Percentiles rank a stretch among this genome's conserved stretches.
Conservation (phyloP, 176 grass and related monocot genomes). For the Aegilops sharonensis region DNA sequence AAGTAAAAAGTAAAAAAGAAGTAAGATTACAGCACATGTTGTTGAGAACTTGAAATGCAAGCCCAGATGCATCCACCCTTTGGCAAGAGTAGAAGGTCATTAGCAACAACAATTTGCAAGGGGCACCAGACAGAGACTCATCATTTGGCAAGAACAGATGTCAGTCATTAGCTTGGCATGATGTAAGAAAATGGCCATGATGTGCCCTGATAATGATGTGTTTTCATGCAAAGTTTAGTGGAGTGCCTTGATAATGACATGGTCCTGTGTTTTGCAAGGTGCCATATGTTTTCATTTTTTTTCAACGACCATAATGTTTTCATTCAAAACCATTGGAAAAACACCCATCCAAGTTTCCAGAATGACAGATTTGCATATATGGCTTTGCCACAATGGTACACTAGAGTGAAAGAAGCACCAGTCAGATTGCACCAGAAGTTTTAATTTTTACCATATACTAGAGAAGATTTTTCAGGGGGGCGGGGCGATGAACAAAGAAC, state of each 20-base stretch:
- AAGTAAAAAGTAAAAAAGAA: constrained; percentile 8
- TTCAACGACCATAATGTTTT: background rate
- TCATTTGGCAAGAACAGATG: constrained; percentile 4
- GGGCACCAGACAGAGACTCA: background rate
- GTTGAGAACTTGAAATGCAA: background rate
- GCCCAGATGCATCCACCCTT: background rate
- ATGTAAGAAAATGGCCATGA: background rate
- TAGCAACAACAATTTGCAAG: background rate
- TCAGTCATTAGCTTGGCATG: background rate
- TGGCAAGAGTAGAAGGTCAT: background rate
- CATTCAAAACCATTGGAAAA: background rate
- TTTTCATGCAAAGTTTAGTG: background rate
- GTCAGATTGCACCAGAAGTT: background rate
- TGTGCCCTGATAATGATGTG: background rate
- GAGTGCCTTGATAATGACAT: background rate
- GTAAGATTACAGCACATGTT: constrained; percentile 12
- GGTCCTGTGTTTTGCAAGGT: background rate
- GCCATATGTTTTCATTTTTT: background rate
- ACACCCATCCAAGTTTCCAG: no score
- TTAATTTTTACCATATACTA: constrained; percentile 24
- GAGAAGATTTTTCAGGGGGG: background rate
- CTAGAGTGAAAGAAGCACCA: background rate
- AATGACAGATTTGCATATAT: background rate
- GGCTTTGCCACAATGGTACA: background rate
- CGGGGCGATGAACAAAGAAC: constrained; percentile 49